Percentiles rank a stretch among this genome's conserved stretches.
Evolutionary conservation across 306 rosid species (phyloP).

Genomic region (Trichosanthes cucumerina): DNA sequence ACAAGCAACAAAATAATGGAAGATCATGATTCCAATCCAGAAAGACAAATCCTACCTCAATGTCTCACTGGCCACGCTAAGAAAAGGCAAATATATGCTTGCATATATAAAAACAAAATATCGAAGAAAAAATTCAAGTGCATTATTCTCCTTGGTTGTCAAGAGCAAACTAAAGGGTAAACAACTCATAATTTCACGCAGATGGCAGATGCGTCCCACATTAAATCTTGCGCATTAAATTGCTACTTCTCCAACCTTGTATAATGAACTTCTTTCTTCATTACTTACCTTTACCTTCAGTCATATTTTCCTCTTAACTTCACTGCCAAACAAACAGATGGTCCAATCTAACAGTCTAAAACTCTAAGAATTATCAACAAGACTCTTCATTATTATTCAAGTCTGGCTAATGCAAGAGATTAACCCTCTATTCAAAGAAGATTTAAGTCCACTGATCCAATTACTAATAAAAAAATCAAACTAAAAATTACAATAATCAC

Average conservation of each 20-base stretch:
- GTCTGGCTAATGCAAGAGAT: neutral
- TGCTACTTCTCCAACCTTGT: neutral
- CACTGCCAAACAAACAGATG: neutral
- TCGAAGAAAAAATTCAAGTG: neutral
- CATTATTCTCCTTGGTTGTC: neutral
- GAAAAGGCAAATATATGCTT: neutral
- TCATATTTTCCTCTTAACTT: neutral
- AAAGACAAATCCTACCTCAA: neutral
- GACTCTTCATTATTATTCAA: neutral
- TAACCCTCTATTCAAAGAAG: neutral
- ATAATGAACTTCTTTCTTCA: neutral
- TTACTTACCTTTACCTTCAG: neutral
- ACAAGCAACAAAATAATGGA: neutral
- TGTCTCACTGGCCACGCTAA: neutral
- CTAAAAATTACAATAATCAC: neutral
- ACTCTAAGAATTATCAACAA: neutral
- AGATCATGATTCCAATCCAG: neutral
- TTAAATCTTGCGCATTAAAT: neutral
- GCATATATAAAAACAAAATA: neutral
- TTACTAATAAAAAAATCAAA: neutral
- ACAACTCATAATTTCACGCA: neutral
- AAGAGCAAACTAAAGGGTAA: neutral
- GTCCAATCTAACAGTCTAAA: neutral
- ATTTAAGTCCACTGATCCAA: neutral
- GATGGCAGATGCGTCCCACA: neutral